Evolutionary conservation across 2,329 filamentous ascomycete species (phyloP).

Genomic region (Claviceps lovelessii): DNA sequence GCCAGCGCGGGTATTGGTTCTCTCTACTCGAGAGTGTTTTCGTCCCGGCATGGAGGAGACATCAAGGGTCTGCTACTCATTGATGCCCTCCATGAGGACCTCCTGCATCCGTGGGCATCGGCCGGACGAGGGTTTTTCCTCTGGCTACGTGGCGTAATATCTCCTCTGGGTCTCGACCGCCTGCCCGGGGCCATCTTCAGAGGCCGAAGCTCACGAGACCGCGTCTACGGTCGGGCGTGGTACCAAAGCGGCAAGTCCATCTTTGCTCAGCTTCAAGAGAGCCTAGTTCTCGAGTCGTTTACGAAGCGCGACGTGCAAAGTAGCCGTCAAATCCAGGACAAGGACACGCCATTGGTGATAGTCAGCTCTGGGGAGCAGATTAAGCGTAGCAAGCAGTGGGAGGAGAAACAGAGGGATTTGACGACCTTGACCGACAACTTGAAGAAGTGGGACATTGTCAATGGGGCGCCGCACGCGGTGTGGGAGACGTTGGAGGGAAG

Average conservation of each 20-base stretch:
- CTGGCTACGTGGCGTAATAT: conserved; percentile 75
- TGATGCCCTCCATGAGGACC: conserved; percentile 78
- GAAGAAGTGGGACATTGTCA: conserved; percentile 72
- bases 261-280: conserved; percentile 87
- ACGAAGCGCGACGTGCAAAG: conserved; percentile 70
- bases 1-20: conserved; percentile 77
- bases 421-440: conserved; percentile 68
- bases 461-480: conserved; percentile 70
- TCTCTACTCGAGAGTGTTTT: conserved; percentile 83
- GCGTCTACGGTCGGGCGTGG: conserved; percentile 66
- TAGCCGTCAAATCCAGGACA: conserved; percentile 64
- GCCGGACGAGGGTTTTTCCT: conserved; percentile 65
- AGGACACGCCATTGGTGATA: conserved; percentile 61
- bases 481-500: conserved; percentile 67
- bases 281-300: conserved; percentile 70
- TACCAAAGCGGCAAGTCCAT: conserved; percentile 72
- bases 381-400: conserved; percentile 56
- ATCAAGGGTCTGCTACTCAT: conserved; percentile 71
- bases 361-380: conserved; percentile 69
- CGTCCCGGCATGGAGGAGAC: conserved; percentile 61
- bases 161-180: conserved; percentile 72
- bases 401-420: conserved; percentile 70
- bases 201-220: conserved; percentile 66
- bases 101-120: conserved; percentile 52
- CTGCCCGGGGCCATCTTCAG: conserved; percentile 68